These are phyloP conservation scores for Trichoderma citrinoviride DNA, from an alignment of 2,329 filamentous ascomycete species.

Conservation along the genomic window DNA sequence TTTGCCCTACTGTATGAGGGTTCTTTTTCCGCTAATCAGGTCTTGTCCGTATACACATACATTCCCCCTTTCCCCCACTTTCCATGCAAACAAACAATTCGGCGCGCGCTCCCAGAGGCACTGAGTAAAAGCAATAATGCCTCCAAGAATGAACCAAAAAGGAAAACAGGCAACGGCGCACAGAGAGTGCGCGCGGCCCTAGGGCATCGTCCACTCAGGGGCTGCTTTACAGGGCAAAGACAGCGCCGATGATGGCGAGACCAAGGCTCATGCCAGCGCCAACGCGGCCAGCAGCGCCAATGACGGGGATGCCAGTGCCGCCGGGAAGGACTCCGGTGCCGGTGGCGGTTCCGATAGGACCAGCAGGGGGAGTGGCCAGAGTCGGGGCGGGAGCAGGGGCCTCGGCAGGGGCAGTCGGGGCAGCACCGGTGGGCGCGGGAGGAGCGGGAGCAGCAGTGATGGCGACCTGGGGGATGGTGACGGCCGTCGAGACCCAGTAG, in stretches of 20 bases:
- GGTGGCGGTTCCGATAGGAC: constrained; percentile 33
- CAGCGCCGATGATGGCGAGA: constrained; percentile 44
- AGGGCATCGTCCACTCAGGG: constrained; percentile 3
- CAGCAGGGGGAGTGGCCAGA: constrained; percentile 27
- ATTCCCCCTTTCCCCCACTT: constrained; percentile 8
- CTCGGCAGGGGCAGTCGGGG: constrained; percentile 26
- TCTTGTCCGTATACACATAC: constrained; percentile 25
- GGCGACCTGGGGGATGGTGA: constrained; percentile 54
- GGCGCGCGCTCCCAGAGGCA: constrained; percentile 13
- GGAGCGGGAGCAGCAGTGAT: constrained; percentile 36
- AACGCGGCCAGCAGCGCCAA: constrained; percentile 41
- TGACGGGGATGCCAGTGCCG: constrained; percentile 36
- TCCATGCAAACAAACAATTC: neutral
- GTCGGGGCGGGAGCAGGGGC: constrained; percentile 21
- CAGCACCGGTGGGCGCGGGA: constrained; percentile 40
- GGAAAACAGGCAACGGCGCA: neutral
- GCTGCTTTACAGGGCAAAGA: constrained; percentile 46
- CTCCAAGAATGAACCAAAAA: neutral
- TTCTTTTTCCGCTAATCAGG: constrained; percentile 17
- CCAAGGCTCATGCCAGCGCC: constrained; percentile 47
- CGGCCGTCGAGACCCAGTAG: constrained; percentile 48
- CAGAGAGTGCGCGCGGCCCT: neutral
- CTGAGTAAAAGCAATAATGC: neutral
- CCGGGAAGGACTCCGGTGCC: constrained; percentile 38
- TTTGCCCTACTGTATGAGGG: constrained; percentile 16